These are phyloP conservation scores for Erigeron philadelphicus DNA, from an alignment of 140 eudicot genomes.

Conservation along the genomic window DNA sequence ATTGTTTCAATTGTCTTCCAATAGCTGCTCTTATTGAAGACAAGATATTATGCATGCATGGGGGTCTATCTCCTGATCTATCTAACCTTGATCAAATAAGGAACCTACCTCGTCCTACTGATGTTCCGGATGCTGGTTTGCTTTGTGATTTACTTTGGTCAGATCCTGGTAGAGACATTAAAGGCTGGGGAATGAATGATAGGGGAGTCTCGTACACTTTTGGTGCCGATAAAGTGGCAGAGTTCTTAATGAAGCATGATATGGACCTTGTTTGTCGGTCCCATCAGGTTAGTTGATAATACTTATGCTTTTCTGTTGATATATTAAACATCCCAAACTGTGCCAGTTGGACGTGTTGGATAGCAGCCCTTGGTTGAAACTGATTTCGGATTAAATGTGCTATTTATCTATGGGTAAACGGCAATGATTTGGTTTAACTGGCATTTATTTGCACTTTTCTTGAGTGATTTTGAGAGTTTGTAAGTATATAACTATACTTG, in stretches of 20 bases:
- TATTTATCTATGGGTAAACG: too few species aligned
- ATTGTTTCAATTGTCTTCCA: conserved; percentile 46
- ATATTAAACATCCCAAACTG: too few species aligned
- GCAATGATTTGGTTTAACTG: too few species aligned
- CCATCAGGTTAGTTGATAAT: conserved; percentile 37
- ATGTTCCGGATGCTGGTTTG: conserved; percentile 43
- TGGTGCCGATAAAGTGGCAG: conserved; percentile 46
- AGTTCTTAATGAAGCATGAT: conserved; percentile 41
- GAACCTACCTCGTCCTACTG: conserved; percentile 40
- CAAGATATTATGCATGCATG: conserved; percentile 51
- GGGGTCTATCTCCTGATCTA: conserved; percentile 51
- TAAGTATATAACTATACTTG: too few species aligned
- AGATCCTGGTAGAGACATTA: conserved; percentile 43
- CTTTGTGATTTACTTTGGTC: conserved; percentile 52
- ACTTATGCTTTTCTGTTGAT: not conserved
- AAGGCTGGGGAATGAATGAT: conserved; percentile 53
- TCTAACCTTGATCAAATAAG: conserved; percentile 40
- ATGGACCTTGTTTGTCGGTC: conserved; percentile 50
- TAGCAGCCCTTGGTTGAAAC: too few species aligned
- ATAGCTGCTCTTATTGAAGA: conserved; percentile 49
- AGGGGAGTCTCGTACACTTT: conserved; percentile 50
- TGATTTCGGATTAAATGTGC: too few species aligned
- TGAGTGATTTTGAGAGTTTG: too few species aligned
- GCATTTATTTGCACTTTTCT: too few species aligned
- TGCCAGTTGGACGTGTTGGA: too few species aligned